phyloP scores from a whole-genome alignment of 2,329 filamentous ascomycete genomes.

The Pleomassaria siparia region DNA sequence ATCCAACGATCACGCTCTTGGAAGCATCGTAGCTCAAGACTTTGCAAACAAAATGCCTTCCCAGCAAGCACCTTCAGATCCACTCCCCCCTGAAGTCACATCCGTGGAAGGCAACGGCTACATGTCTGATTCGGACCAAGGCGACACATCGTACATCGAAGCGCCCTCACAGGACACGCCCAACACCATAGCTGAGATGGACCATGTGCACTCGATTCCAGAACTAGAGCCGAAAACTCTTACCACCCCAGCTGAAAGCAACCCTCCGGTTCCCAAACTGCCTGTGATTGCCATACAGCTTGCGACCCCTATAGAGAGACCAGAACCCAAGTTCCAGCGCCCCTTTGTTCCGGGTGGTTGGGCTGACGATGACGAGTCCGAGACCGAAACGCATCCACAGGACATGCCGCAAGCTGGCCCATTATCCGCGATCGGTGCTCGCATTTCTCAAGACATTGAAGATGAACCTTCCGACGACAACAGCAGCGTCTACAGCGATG shows the following conservation, averaged over 20 bases:
- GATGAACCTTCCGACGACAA: conserved; percentile 38
- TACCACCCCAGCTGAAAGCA: conserved; percentile 19
- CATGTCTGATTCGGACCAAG: conserved; percentile 58
- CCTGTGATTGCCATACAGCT: conserved; percentile 40
- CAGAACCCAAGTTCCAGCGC: conserved; percentile 27
- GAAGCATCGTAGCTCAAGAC: conserved; percentile 58
- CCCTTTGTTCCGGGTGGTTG: conserved; percentile 34
- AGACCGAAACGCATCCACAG: conserved; percentile 8
- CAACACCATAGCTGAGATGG: background rate
- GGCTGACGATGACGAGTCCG: conserved; percentile 32
- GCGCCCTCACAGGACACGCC: background rate
- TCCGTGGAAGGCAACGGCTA: conserved; percentile 68
- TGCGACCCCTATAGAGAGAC: conserved; percentile 28
- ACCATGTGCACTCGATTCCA: conserved; percentile 13
- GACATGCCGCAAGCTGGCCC: background rate
- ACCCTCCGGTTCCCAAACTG: conserved; percentile 18
- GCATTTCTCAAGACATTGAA: conserved; percentile 10
- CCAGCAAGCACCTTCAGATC: conserved; percentile 51
- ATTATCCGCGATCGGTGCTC: background rate
- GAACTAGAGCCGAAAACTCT: conserved; percentile 32
- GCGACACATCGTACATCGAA: conserved; percentile 13
- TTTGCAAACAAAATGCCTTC: conserved; percentile 51
- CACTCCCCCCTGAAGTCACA: conserved; percentile 70
- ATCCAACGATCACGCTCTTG: conserved; percentile 64
- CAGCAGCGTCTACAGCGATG: conserved; percentile 71